A percentile compares a stretch with the other conserved stretches of the same genome.
phyloP scores from a whole-genome alignment of 2,329 filamentous ascomycete species.

The Beauveria sp. region DNA sequence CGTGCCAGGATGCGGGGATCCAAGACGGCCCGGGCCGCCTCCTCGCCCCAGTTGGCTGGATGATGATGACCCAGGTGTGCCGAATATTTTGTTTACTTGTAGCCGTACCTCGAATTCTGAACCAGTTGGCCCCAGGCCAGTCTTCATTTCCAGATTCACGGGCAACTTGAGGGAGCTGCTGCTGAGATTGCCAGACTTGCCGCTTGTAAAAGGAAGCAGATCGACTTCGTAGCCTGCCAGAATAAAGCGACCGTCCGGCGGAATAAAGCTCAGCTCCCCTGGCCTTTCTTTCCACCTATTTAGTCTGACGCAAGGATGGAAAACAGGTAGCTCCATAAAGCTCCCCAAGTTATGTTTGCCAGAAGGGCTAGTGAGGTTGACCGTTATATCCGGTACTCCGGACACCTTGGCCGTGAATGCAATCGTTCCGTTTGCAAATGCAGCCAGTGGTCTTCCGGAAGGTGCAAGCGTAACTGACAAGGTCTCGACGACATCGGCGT shows the following conservation, averaged over 20 bases:
- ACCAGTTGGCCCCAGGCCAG: constrained; percentile 64
- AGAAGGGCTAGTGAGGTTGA: constrained; percentile 72
- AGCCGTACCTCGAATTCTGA: constrained; percentile 86
- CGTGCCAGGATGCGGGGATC: constrained; percentile 42
- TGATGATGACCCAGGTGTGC: constrained; percentile 27
- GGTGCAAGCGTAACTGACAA: constrained; percentile 83
- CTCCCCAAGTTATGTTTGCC: constrained; percentile 68
- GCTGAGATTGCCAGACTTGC: constrained; percentile 46
- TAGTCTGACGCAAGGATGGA: constrained; percentile 89
- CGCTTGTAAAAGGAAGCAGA: constrained; percentile 63
- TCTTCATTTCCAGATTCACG: constrained; percentile 73
- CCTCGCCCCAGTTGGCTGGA: constrained; percentile 33
- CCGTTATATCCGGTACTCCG: constrained; percentile 80
- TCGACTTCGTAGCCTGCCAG: constrained; percentile 93
- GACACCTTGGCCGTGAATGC: constrained; percentile 94
- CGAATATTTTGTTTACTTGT: constrained; percentile 60
- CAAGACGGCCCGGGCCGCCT: constrained; percentile 32
- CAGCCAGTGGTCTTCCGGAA: constrained; percentile 78
- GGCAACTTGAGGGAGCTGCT: constrained; percentile 69
- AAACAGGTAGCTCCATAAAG: constrained; percentile 81
- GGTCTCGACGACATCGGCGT: constrained; percentile 91
- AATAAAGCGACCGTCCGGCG: constrained; percentile 89
- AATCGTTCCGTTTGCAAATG: constrained; percentile 85
- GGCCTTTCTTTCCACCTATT: constrained; percentile 84
- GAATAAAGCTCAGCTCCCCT: constrained; percentile 90